phyloP scores from a whole-genome alignment of 2,329 filamentous ascomycete genomes.

The Dactylella cylindrospora region DNA sequence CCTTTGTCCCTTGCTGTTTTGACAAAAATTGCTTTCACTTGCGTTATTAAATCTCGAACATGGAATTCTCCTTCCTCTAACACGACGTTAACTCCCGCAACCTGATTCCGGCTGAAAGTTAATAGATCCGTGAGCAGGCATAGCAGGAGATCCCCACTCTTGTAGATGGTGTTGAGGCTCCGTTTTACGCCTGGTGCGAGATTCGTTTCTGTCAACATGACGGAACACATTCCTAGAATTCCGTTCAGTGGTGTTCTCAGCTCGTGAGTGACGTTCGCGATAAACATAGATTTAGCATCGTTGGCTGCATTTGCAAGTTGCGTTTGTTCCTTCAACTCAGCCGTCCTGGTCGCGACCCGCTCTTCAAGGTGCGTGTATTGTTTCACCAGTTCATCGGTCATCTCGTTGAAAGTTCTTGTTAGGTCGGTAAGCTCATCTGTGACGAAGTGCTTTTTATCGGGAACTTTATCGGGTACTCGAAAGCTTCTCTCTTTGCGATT shows the following conservation, averaged over 20 bases:
- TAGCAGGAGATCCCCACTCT: constrained; percentile 78
- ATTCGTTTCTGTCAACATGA: constrained; percentile 92
- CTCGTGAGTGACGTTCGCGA: constrained; percentile 87
- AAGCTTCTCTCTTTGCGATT: constrained; percentile 60
- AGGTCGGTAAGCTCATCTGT: constrained; percentile 70
- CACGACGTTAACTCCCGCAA: constrained; percentile 72
- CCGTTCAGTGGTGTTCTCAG: constrained; percentile 94
- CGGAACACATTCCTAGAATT: constrained; percentile 88
- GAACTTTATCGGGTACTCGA: constrained; percentile 81
- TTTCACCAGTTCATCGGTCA: constrained; percentile 85
- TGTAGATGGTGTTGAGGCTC: constrained; percentile 83
- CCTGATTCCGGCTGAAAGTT: constrained; percentile 93
- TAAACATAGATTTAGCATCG: constrained; percentile 95
- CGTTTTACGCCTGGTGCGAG: constrained; percentile 71
- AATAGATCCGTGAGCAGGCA: constrained; percentile 86
- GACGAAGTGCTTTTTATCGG: constrained; percentile 71
- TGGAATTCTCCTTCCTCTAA: constrained; percentile 85
- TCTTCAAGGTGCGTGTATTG: constrained; percentile 84
- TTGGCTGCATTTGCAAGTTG: constrained; percentile 68
- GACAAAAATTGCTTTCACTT: constrained; percentile 82
- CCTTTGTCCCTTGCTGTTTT: constrained; percentile 80
- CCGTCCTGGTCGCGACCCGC: constrained; percentile 77
- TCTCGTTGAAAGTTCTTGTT: constrained; percentile 91
- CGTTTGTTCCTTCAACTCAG: constrained; percentile 75
- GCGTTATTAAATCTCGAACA: constrained; percentile 77